Base-by-base conservation (phyloP, 306 rosid species). In the Cotoneaster glaucophyllus region DNA sequence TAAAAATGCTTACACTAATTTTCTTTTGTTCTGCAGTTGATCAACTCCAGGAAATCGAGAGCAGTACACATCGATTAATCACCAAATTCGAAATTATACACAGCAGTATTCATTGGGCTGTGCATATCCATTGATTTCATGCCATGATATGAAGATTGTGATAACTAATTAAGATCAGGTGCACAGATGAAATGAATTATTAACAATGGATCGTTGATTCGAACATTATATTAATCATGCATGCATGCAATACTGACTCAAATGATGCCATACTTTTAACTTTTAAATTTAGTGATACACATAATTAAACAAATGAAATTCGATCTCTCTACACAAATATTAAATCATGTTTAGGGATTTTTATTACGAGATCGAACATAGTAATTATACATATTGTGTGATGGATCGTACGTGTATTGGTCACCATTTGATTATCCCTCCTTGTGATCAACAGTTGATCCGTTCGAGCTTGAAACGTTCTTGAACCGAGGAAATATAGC, bases 391-490 rank as follows among this genome's bases (percentile, higher is more conserved):
- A 48, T 48, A 4, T 45, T 14, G 19, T 6, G 53, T 61, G 34
- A 61, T 13, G 34, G 66, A 26, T 61, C 66, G 29, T 26, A 61
- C 19, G 53, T 5, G 19, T 48, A 48, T 14, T 48, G 53, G 53
- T 15, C 17, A 48, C 53, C 15, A 14, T 17, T 48, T 48, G 53
- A 48, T 48, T 48, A 48, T 61, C 18, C 34, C 28, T 26, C 32
- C 65, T 26, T 13, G 65, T 13, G 77, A 43, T 18, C 61, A 62
- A 2, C 82, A 69, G 77, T 74, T 79, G 24, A 78, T 31, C 68
- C 81, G 81, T 52, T 90, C 90, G 25, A 86, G 94, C 89, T 78
- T 80, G 29, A 88, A 88, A 22, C 94, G 91, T 61, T 90, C 87
- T 62, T 87, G 94, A 52, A 88, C 90, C 65, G 75, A 86, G 26